Evolutionary conservation across 2,329 filamentous ascomycete species (phyloP), one percentile per base, ranked within the genome.

Genomic region (Ceratocystis colombiana): DNA sequence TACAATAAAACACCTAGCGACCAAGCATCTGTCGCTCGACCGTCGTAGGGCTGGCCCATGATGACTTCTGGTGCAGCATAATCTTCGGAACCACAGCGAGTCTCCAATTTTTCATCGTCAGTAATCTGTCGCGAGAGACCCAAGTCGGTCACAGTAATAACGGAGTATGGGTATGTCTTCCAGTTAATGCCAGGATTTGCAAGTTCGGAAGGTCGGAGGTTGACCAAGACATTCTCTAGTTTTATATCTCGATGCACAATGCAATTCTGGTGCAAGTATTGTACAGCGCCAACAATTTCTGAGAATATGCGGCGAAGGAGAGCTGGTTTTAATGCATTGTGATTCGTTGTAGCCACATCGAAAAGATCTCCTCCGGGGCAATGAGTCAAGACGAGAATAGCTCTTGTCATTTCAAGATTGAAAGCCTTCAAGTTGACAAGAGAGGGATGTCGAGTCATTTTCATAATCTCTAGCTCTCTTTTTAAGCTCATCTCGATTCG

Each of bases 211-310:
- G 84, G 79, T 0, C 88, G 84, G 61, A 96, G 80, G 73, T 96
- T 97, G 72, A 97, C 88, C 37, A 99, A 85, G 53, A 96, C 90
- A 75, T 97, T 90, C 80, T 99, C 94, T 68, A 99, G 86, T 77
- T 99, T 99, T 76, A 99, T 95, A 75, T 99, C 94, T 68, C 94
- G 86, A 74, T 99, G 94, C 65, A 97, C 93, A 73, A 99, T 96
- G 70, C 84, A 87, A 71, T 89, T 80, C 65, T 84, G 79, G 75
- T 99, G 94, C 62, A 99, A 79, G 77, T 97, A 96, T 67, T 82
- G 83, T 45, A 96, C 87, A 0, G 93, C 94, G 68, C 84, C 86
- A 28, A 97, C 86, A 69, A 97, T 76, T 75, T 99, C 94, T 15
- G 92, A 82, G 75, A 96, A 96, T 66, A 97, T 91, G 64, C 94